Evolutionary conservation across 2,329 filamentous ascomycete genomes (phyloP), one percentile per base, ranked within the genome.

Genomic region (Cadophora malorum): DNA sequence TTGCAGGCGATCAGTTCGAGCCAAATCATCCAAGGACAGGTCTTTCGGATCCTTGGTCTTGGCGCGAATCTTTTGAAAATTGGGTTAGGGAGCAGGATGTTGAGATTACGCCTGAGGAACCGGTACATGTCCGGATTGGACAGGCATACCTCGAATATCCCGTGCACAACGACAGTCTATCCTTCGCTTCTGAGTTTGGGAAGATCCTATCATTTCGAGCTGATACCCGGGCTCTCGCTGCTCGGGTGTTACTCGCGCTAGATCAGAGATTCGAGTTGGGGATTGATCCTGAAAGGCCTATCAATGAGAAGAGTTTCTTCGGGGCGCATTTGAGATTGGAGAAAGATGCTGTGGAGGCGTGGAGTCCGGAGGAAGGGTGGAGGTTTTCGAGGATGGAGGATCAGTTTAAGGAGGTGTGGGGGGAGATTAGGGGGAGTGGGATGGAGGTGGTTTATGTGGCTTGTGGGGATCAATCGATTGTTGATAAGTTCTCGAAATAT

Each of bases 121-220:
- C 53, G 8, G 28, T 65, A 23, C 55, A 47, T 16, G 28, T 59
- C 19, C 28, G 56, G 56, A 8, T 80, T 47, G 74, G 71, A 23
- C 77, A 77, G 64, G 76, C 77, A 0, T 79, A 75, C 63, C 76
- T 79, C 61, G 77, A 79, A 62, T 80, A 79, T 63, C 79, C 79
- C 7, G 74, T 79, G 8, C 71, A 61, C 41, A 72, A 73, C 66
- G 78, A 80, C 71, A 76, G 76, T 47, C 65, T 68, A 38, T 73
- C 72, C 4, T 79, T 80, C 45, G 72, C 70, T 1, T 66, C 66
- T 69, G 75, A 78, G 50, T 81, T 82, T 61, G 80, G 80, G 14
- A 78, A 78, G 31, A 73, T 82, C 21, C 69, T 82, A 35, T 78
- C 77, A 12, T 52, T 65, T n/a, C 45, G 64, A 12, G 28, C 64